Conservation (phyloP, 2,329 filamentous ascomycete genomes). For the Diaporthe australafricana region DNA sequence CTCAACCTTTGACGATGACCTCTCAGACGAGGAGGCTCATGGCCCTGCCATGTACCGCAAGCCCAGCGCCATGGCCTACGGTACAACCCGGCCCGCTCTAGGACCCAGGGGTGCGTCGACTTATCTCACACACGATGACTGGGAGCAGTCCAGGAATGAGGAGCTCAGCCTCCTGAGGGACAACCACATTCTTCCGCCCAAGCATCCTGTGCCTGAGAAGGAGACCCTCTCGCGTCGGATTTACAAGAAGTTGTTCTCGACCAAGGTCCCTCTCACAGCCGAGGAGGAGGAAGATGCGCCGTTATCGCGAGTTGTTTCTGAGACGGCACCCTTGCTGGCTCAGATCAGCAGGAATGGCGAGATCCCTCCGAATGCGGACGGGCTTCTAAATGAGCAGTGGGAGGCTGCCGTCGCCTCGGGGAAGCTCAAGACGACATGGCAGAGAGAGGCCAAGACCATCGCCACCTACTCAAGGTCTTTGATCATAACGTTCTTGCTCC, state of each 20-base stretch:
- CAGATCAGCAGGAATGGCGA: slow-evolving; percentile 38
- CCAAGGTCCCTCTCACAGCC: slow-evolving; percentile 57
- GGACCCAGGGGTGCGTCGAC: slow-evolving; percentile 65
- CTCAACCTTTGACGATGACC: slow-evolving; percentile 44
- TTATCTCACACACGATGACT: slow-evolving; percentile 65
- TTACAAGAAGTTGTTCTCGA: slow-evolving; percentile 64
- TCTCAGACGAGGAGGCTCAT: slow-evolving; percentile 48
- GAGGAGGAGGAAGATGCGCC: slow-evolving; percentile 53
- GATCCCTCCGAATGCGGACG: slow-evolving; percentile 60
- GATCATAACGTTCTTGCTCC: slow-evolving; percentile 79
- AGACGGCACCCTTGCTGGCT: slow-evolving; percentile 55
- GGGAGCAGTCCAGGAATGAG: slow-evolving; percentile 66
- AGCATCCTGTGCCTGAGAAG: slow-evolving; percentile 55
- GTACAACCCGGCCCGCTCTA: slow-evolving; percentile 76
- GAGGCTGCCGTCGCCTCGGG: slow-evolving; percentile 85
- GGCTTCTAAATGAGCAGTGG: slow-evolving; percentile 80
- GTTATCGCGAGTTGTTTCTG: slow-evolving; percentile 72
- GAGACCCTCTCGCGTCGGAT: slow-evolving; percentile 51
- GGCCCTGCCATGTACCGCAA: slow-evolving; percentile 74
- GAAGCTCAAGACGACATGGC: slow-evolving; percentile 90
- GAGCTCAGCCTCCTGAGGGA: slow-evolving; percentile 73
- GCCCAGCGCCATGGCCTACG: slow-evolving; percentile 80
- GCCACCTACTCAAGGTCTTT: slow-evolving; percentile 77
- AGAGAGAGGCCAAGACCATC: slow-evolving; percentile 87
- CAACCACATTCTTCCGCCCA: slow-evolving; percentile 74